Base-by-base conservation (phyloP, 495 filamentous ascomycete genomes). In the Halenospora varia region DNA sequence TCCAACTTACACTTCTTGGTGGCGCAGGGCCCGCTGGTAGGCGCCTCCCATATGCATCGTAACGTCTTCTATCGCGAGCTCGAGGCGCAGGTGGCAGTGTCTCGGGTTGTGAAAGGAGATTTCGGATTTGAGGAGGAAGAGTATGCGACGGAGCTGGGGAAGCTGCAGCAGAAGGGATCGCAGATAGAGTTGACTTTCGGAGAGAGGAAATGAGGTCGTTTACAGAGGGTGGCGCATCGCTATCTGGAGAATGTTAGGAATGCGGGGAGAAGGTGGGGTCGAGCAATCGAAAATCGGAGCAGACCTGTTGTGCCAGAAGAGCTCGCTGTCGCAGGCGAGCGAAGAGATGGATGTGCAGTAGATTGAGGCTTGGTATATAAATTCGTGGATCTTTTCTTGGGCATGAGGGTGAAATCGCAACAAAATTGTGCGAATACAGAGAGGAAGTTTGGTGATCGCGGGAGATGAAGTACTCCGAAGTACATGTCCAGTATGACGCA, bases 31-130 rank as follows among this genome's bases (percentile, higher is more conserved):
- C 89, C 1, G 88, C 72, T 0, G 82, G 80, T 15, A 75, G 67
- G 55, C 82, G 77, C 57, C 72, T 53, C 25, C 78, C 76, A 41
- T 60, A 55, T 66, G 62, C 70, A 69, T 70, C 74, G 53, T 64
- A 66, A 71, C 25, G 66, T 54, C 61, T 45, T 45, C 63, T 48
- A 55, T 52, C 25, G 51, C 60, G 48, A 18, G 51, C 40, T 23
- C 61, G 64, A 26, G 64, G 61, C 25, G 42, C 40, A 2, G 56
- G 63, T n/a, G n/a, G n/a, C n/a, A n/a, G n/a, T 24, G 82, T 82
- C 62, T 91, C 88, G 29, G 86, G 86, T 23, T 90, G 74, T 47
- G 87, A 79, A 25, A 93, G 77, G 42, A 92, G 78, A 26, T 80
- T 63, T 24, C 77, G 73, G 60, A 81, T 71, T 22, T 69, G 64